Evolutionary conservation across 2,329 filamentous ascomycete species (phyloP).

Genomic region (Clonostachys rosea): DNA sequence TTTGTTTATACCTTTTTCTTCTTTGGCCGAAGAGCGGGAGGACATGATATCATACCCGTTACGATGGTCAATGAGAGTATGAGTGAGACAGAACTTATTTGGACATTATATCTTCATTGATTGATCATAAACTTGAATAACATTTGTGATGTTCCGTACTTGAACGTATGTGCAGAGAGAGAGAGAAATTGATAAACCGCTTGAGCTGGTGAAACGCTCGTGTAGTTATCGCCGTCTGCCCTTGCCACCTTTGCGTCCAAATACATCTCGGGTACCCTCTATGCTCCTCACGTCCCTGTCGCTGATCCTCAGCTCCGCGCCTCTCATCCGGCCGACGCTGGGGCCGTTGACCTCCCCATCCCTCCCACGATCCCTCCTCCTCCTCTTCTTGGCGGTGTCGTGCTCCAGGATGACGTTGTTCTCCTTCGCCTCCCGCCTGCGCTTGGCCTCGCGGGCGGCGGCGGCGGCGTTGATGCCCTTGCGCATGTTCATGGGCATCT

Average conservation of each 20-base stretch:
- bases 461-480: slow-evolving; percentile 77
- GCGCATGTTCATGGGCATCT: slow-evolving; percentile 84
- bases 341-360: slow-evolving; percentile 69
- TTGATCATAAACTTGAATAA: neutral
- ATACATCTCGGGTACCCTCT: slow-evolving; percentile 45
- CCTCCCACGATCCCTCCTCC: slow-evolving; percentile 30
- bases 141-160: neutral
- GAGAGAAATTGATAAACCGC: too few relatives aligned
- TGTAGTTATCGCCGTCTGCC: neutral
- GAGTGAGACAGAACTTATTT: too few relatives aligned
- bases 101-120: too few relatives aligned
- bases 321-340: slow-evolving; percentile 73
- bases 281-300: slow-evolving; percentile 72
- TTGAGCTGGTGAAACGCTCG: too few relatives aligned
- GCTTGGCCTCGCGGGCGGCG: slow-evolving; percentile 59
- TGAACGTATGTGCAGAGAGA: too few relatives aligned
- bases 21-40: too few relatives aligned
- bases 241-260: slow-evolving; percentile 28
- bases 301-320: slow-evolving; percentile 75
- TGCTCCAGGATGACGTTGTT: slow-evolving; percentile 86
- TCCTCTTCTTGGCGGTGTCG: slow-evolving; percentile 28
- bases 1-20: too few relatives aligned
- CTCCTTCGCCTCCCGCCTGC: slow-evolving; percentile 77
- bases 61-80: too few relatives aligned
- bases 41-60: too few relatives aligned